Conservation (phyloP, 78 protist genomes). For the Polysphondylium violaceum region DNA sequence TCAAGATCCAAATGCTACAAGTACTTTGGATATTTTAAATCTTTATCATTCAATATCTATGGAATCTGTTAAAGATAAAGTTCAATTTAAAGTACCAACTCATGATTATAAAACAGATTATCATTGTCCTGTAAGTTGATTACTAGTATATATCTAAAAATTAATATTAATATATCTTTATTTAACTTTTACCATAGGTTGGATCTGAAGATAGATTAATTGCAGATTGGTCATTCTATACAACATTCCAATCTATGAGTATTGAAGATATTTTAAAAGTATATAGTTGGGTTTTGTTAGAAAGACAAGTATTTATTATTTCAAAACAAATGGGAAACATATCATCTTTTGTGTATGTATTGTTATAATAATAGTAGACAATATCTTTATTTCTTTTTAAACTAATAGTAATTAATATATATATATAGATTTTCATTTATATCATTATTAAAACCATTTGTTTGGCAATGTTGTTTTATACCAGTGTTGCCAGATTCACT, state of each 20-base stretch:
- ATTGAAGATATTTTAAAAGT: slow-evolving; percentile 46
- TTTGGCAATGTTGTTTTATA: slow-evolving; percentile 80
- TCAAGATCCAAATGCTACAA: slow-evolving; percentile 26
- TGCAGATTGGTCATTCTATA: slow-evolving; percentile 78
- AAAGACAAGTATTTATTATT: slow-evolving; percentile 53
- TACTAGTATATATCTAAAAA: not conserved
- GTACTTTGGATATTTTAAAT: slow-evolving; percentile 46
- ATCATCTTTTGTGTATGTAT: slow-evolving; percentile 35
- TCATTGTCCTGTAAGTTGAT: slow-evolving; percentile 49
- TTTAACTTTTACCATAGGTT: not conserved
- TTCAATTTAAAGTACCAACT: slow-evolving; percentile 60
- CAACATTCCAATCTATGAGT: slow-evolving; percentile 16
- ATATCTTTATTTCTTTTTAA: not conserved
- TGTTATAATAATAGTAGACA: not conserved
- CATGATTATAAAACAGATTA: slow-evolving; percentile 72
- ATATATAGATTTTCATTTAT: slow-evolving; percentile 55
- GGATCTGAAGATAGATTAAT: slow-evolving; percentile 69
- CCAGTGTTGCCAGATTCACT: slow-evolving; percentile 66
- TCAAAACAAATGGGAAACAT: slow-evolving; percentile 58
- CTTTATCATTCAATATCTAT: slow-evolving; percentile 42
- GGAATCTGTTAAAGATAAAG: slow-evolving; percentile 56
- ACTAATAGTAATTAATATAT: not conserved
- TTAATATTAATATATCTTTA: not conserved
- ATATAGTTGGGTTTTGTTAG: slow-evolving; percentile 46
- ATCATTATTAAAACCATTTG: slow-evolving; percentile 64